Percentiles rank a stretch among this genome's conserved stretches.
These are phyloP conservation scores for Aspergillus thermomutatus DNA, from an alignment of 2,329 filamentous ascomycete genomes.

Conservation along the genomic window DNA sequence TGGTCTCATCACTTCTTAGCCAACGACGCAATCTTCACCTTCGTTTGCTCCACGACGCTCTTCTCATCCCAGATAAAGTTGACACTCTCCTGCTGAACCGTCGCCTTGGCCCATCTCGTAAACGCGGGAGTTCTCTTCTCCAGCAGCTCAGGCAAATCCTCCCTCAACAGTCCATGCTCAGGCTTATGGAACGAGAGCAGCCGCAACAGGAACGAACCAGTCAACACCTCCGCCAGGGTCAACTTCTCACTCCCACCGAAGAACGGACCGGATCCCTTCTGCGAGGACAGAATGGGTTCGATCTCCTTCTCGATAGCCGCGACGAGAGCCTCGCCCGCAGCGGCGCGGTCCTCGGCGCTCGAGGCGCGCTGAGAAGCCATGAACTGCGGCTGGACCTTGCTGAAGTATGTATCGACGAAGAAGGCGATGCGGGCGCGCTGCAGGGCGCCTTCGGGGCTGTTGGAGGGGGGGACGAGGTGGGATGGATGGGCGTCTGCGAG, in stretches of 20 bases:
- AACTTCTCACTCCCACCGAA: conserved; percentile 63
- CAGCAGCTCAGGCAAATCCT: conserved; percentile 47
- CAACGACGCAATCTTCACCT: conserved; percentile 38
- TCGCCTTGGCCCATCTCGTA: conserved; percentile 62
- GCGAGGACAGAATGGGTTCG: conserved; percentile 63
- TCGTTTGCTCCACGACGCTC: conserved; percentile 40
- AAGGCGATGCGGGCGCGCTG: conserved; percentile 65
- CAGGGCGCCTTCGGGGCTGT: conserved; percentile 55
- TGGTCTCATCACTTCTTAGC: not conserved
- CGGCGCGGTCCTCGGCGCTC: conserved; percentile 49
- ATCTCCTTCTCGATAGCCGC: conserved; percentile 64
- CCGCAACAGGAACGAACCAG: conserved; percentile 61
- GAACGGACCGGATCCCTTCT: conserved; percentile 50
- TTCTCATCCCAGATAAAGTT: conserved; percentile 60
- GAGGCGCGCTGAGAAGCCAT: conserved; percentile 49
- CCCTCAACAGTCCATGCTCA: conserved; percentile 49
- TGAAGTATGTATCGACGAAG: conserved; percentile 68
- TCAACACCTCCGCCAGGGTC: conserved; percentile 65
- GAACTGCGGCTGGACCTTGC: conserved; percentile 54
- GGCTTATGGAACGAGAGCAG: conserved; percentile 54
- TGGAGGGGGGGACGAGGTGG: conserved; percentile 57
- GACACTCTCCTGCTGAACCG: conserved; percentile 63
- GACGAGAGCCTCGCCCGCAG: conserved; percentile 51
- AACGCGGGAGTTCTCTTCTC: conserved; percentile 61
- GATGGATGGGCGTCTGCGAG: conserved; percentile 67